Conservation (phyloP, 306 rosid species). For the Dalbergia cultrata region DNA sequence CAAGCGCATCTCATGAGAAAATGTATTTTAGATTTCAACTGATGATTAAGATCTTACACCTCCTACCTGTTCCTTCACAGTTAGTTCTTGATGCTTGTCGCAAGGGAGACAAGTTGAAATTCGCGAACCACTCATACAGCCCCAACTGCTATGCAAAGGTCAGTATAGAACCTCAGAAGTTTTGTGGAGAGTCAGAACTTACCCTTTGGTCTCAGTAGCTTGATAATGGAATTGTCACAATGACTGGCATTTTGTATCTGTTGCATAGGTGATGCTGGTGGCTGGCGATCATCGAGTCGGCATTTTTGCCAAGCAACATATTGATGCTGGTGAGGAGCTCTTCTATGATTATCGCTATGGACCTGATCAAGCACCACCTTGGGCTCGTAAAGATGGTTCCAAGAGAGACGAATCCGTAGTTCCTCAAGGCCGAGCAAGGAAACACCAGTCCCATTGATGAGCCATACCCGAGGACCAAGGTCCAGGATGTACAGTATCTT, state of each 20-base stretch:
- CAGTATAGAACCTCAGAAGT: not conserved
- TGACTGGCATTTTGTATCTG: slow-evolving; percentile 32
- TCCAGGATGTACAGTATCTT: slow-evolving; percentile 25
- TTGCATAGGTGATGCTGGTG: slow-evolving; percentile 70
- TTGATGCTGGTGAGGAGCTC: slow-evolving; percentile 83
- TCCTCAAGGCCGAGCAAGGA: slow-evolving; percentile 72
- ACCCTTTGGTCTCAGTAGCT: not conserved
- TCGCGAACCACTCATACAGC: slow-evolving; percentile 82
- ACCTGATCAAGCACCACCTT: slow-evolving; percentile 57
- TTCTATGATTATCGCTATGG: slow-evolving; percentile 76
- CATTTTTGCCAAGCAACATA: slow-evolving; percentile 79
- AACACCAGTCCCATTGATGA: slow-evolving; percentile 69
- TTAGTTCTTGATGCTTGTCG: slow-evolving; percentile 84
- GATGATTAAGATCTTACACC: slow-evolving; percentile 7
- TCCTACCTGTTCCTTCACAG: slow-evolving; percentile 54
- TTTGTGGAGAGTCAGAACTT: slow-evolving; percentile 2
- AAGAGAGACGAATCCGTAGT: slow-evolving; percentile 59
- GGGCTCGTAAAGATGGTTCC: slow-evolving; percentile 69
- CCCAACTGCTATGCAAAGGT: slow-evolving; percentile 90
- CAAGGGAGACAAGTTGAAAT: slow-evolving; percentile 88
- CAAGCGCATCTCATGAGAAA: not conserved
- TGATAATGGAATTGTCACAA: not conserved
- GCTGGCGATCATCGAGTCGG: slow-evolving; percentile 92
- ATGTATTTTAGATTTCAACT: slow-evolving; percentile 2
- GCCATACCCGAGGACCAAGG: slow-evolving; percentile 30